Base-by-base conservation (phyloP, 1,139 yeast genomes). In the Sugiyamaella neomexicana region DNA sequence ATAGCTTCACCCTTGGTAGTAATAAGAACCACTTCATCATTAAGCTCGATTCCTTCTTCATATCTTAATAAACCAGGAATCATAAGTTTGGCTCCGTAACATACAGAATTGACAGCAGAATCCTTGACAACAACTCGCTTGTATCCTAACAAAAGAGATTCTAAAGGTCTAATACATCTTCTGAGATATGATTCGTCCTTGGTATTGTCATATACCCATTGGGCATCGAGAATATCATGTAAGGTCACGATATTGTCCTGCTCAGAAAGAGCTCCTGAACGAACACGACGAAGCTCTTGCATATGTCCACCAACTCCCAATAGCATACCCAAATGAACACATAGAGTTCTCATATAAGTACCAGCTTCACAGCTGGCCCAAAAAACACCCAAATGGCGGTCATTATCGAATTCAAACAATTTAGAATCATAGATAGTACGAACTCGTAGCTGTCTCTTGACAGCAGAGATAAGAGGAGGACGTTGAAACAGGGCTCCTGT, bases 361-460 rank as follows among this genome's bases (percentile, higher is more conserved):
- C 99, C 99, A 59, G 99, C 99, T 80, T 93, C 99, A 82, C 99
- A 93, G 46, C 96, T 87, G 58, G 98, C 98, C 99, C 99, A 93
- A 80, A 93, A 93, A 39, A 93, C 98, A 77, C 96, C 96, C 62
- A 93, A 81, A 66, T 95, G 95, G 75, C 98, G 86, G 76, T 93
- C 91, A 76, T 90, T 89, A 75, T 93, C 99, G 69, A 93, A 93
- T 76, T 93, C 99, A 67, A 91, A 83, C 72, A 93, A 80, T 64
- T 93, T 90, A 61, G 97, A 89, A 72, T 93, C 99, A 75, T 93
- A 93, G 70, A 93, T 91, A 60, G 98, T 93, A 77, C 99, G 85
- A 60, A 93, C 97, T 81, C 99, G 90, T 73, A 93, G 81, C 78
- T 93, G 99, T 80, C 99, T 88, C 81, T 93, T 93, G 72, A 93